These are phyloP conservation scores for Torulaspora gathmanii DNA, from an alignment of 805 yeast genomes.

Conservation along the genomic window DNA sequence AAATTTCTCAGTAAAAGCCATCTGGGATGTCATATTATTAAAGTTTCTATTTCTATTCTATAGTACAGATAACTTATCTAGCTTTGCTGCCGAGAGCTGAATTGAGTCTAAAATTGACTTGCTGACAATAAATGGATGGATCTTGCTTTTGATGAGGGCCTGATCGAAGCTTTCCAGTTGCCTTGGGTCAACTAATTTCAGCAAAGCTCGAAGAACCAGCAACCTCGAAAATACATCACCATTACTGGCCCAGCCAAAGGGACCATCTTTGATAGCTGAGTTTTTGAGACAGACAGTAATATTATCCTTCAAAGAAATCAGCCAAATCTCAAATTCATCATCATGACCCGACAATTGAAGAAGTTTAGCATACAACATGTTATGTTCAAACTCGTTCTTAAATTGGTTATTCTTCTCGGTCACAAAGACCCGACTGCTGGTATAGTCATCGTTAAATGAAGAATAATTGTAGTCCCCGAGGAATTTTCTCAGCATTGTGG, in stretches of 20 bases:
- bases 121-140: slow-evolving; percentile 18
- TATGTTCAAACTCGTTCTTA: slow-evolving; percentile 44
- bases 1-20: too few species aligned
- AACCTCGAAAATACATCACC: slow-evolving; percentile 24
- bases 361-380: slow-evolving; percentile 21
- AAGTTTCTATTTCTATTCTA: neutral
- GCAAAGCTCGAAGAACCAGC: slow-evolving; percentile 14
- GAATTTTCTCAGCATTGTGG: slow-evolving; percentile 11
- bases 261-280: slow-evolving; percentile 14
- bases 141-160: slow-evolving; percentile 1
- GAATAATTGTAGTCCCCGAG: slow-evolving; percentile 19
- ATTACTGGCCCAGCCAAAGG: slow-evolving; percentile 29
- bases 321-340: slow-evolving; percentile 3
- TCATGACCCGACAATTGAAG: slow-evolving; percentile 9
- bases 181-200: slow-evolving; percentile 2
- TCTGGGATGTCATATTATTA: too few species aligned
- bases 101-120: neutral
- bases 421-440: slow-evolving; percentile 49
- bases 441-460: slow-evolving; percentile 8
- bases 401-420: slow-evolving; percentile 66
- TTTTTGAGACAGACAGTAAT: slow-evolving; percentile 4
- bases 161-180: slow-evolving; percentile 6
- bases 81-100: neutral
- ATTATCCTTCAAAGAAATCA: neutral
- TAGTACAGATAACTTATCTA: neutral